Evolutionary conservation across 768 basidiomycete genomes (phyloP), one percentile per base, ranked within the genome.

Genomic region (Arthromyces matolae): DNA sequence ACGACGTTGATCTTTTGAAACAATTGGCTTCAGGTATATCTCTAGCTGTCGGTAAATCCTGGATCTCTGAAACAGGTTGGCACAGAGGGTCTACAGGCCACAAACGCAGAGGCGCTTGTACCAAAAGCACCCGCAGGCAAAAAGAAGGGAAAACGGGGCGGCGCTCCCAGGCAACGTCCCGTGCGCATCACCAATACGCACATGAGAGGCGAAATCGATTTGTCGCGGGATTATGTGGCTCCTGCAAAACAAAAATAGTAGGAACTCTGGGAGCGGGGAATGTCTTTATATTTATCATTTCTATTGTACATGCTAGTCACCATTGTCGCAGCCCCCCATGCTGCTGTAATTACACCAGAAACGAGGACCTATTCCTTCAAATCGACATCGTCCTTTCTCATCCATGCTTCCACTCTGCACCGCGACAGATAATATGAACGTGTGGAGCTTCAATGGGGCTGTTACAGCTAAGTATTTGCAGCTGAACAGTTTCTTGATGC

Each of bases 181-280:
- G 81, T 82, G 46, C 82, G 89, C 58, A 83, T 95, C 56, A 94
- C 91, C 31, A 96, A 95, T 58, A 83, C 86, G 3, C 93, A 95
- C 71, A 67, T 93, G 64, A 88, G 81, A 60, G 87, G 83, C 16
- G 83, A 86, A 58, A 86, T 96, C 71, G 93, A 95, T 66, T 66
- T 95, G 41, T 83, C 84, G 36, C 79, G 79, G 52, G 89, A 92
- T 59, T 90, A 81, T 63, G 66, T 65, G 34, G 64, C 65, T 37
- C 68, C 70, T 35, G 64, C 65, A 19, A 72, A 71, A 56, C 69
- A 52, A 20, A 72, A 72, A 56, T 70, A 38, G 60, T 50, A 39
- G 37, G 10, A 29, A 12, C 34, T 34, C 14, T 24, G 25, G 39
- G 34, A 23, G 42, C n/a, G 34, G 43, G 27, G 42, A 28, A 39